Base-by-base conservation (phyloP, 192 early-diverging fungal species). In the Backusella tarrabulga region DNA sequence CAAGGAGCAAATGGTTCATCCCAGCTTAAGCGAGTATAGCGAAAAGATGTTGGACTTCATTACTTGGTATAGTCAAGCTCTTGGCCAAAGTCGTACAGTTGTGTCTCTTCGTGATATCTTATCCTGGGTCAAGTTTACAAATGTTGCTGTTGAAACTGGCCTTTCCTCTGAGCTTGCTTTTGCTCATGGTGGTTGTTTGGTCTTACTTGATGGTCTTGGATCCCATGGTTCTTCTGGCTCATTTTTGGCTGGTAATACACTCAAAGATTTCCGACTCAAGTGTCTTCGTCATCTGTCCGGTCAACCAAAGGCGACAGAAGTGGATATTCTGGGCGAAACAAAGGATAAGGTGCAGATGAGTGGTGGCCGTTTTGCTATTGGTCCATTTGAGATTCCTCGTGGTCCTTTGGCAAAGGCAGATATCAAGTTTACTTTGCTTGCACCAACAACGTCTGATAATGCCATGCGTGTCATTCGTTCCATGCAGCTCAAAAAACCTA, bases 371-470 rank as follows among this genome's bases (percentile, higher is more conserved):
- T 94, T 98, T 74, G 93, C 93, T 52, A 91, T 96, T 23, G 83
- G 87, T 32, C 95, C 96, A 7, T 99, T 99, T 80, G 83, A 87
- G 71, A 91, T 99, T 69, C 77, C 87, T 21, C 89, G 84, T 60
- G 93, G 96, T 36, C 77, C 86, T 4, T 52, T 86, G 4, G 77
- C 85, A 9, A 77, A 75, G 7, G 78, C 80, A 36, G 83, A 85
- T 19, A 88, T 90, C 56, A 85, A 90, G 52, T 98, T 98, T 86
- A 89, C 92, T 21, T 85, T 99, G 38, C 77, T 94, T 19, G 97
- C 97, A 2, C 97, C 97, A 6, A 99, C 97, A 6, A 98, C 98
- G 15, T 87, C 89, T 14, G 88, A 93, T 76, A 99, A 99, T 76
- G 85, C 92, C 21, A 86, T 93, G 80, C 89, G 95, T 23, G 89